Evolutionary conservation across 2,329 filamentous ascomycete genomes (phyloP).

Genomic region (Hawksworthiomyces lignivorus): DNA sequence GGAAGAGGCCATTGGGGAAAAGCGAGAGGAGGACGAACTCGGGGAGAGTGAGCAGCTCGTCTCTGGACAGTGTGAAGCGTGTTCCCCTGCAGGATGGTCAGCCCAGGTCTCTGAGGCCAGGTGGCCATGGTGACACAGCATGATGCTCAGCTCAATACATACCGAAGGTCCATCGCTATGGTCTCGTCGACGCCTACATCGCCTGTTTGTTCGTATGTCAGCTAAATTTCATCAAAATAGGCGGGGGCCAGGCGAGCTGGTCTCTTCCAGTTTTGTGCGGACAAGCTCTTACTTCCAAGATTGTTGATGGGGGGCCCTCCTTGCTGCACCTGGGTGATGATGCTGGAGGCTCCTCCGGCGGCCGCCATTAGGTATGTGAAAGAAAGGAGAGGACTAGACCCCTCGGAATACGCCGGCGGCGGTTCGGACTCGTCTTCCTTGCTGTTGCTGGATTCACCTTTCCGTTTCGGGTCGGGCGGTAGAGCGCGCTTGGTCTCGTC

Average conservation of each 20-base stretch:
- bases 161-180: conserved; percentile 91
- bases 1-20: conserved; percentile 96
- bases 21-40: conserved; percentile 97
- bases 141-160: too few species aligned
- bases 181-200: conserved; percentile 87
- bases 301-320: conserved; percentile 83
- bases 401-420: conserved; percentile 93
- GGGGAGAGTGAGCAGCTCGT: conserved; percentile 89
- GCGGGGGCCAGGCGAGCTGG: background rate
- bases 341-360: conserved; percentile 93
- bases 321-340: conserved; percentile 98
- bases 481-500: conserved; percentile 79
- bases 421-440: conserved; percentile 84
- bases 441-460: conserved; percentile 34
- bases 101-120: too few species aligned
- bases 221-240: conserved; percentile 1
- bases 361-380: conserved; percentile 98
- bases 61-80: conserved; percentile 85
- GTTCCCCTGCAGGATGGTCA: too few species aligned
- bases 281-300: conserved; percentile 69
- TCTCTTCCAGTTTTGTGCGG: too few species aligned
- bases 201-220: conserved; percentile 25
- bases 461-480: conserved; percentile 71
- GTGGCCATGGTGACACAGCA: too few species aligned
- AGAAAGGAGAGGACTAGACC: conserved; percentile 80